Evolutionary conservation across 306 rosid genomes (phyloP), one percentile per base, ranked within the genome.

Genomic region (Glycine tomentella): DNA sequence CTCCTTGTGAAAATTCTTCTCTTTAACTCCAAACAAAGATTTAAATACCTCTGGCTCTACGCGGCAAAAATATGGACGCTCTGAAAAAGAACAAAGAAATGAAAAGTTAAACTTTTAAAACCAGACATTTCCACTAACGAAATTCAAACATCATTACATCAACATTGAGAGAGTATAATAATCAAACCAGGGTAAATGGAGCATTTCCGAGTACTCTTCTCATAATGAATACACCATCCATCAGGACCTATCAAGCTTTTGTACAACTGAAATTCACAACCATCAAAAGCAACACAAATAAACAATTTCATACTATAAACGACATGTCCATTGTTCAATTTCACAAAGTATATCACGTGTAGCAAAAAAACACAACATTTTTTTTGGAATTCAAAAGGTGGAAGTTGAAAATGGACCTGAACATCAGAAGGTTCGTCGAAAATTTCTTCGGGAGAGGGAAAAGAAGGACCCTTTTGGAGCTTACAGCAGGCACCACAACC

Each of bases 401-500:
- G 12, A 67, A 46, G 46, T 34, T 2, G n/a, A 69, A 64, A 67
- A 70, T 3, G 9, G 17, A 74, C 98, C 95, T 90, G 82, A 78
- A 89, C 53, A 49, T 95, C 90, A 8, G 88, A 84, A 74, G 94
- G 79, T 73, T 91, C 87, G 0, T 62, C 69, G 85, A 95, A 90
- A 72, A 90, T 88, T 86, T 95, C 98, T 85, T 90, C 94, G 0
- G 96, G 97, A 5, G 97, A 82, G 72, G 91, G 76, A 64, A 91
- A 93, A 83, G 94, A 91, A 7, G 95, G 92, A 16, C 93, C 98
- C 53, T 89, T 93, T 45, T 86, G 83, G 20, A 95, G 94, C 83
- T 90, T 93, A 82, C 99, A 93, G 83, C 97, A 95, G 48, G 97
- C 97, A 0, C 99, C 99, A 55, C 99, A 95, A 13, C 93, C 88